Base-by-base conservation (phyloP, 2,329 filamentous ascomycete species). In the Graphiopsis chlorocephala region DNA sequence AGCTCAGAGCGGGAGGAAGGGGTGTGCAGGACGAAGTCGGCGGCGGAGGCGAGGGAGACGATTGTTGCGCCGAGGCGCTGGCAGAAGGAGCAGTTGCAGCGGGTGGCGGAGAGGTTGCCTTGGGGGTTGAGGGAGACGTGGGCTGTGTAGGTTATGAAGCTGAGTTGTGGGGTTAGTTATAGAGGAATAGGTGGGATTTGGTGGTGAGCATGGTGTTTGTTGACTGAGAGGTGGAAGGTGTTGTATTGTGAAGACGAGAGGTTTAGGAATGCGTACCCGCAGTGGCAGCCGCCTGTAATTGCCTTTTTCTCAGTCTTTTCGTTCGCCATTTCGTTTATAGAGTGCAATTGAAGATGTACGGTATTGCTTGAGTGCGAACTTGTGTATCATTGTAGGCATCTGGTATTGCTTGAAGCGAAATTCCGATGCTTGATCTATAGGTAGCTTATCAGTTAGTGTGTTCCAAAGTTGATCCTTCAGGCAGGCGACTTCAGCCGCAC, bases 41-140 rank as follows among this genome's bases (percentile, higher is more conserved):
- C 38, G 33, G 62, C 10, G n/a, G 50, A 42, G 50, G 29, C 35
- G 47, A 58, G 45, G 23, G 35, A 20, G 28, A 57, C 47, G 28
- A 52, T 59, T 20, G 62, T 64, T 8, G 35, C 35, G 20, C 53
- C 52, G 33, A 64, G 47, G n/a, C 48, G 50, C 12, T 59, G 62
- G 53, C 62, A 64, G 62, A 64, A 64, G 26, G 52, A 38, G 53
- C 62, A 64, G 55, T 64, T 64, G 55, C 62, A 64, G 45, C 62
- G 53, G 15, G 38, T 64, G n/a, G 56, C 62, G 38, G 52, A 33
- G 14, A 64, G 52, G 42, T 26, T 48, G 45, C 31, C 31, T 26
- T 60, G 12, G 35, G 55, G 12, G 31, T 29, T 59, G 62, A 60
- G 45, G 35, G 35, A n/a, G 53, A 26, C 26, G 38, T 20, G 28